These are phyloP conservation scores for Ceratobasidium sp. DNA, from an alignment of 1,284 basidiomycete species.

Conservation along the genomic window DNA sequence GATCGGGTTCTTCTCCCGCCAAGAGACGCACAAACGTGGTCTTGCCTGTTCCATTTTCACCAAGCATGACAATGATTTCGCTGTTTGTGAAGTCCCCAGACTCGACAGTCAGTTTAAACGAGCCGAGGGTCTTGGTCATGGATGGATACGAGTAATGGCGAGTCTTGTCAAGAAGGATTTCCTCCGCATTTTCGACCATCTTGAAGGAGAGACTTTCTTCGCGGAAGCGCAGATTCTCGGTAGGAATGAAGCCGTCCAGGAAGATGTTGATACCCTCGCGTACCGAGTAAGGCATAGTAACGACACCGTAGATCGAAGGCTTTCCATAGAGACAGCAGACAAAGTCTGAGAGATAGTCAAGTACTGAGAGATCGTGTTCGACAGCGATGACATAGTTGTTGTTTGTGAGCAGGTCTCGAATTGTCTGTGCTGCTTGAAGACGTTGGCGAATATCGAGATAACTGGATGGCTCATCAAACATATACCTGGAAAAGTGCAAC, in stretches of 20 bases:
- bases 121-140: constrained; percentile 94
- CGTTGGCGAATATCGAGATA: constrained; percentile 96
- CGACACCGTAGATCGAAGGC: constrained; percentile 96
- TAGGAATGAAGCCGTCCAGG: constrained; percentile 95
- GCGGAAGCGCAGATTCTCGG: constrained; percentile 97
- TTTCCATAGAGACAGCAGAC: constrained; percentile 97
- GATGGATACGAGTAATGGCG: constrained; percentile 87
- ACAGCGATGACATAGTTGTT: constrained; percentile 93
- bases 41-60: constrained; percentile 98
- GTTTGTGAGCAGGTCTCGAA: constrained; percentile 81
- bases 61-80: constrained; percentile 96
- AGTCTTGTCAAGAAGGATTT: constrained; percentile 81
- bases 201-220: constrained; percentile 94
- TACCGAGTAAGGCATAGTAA: constrained; percentile 96
- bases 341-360: constrained; percentile 97
- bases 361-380: constrained; percentile 95
- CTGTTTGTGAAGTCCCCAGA: constrained; percentile 90
- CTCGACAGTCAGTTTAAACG: constrained; percentile 92
- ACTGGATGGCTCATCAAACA: constrained; percentile 97
- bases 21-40: constrained; percentile 94
- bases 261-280: constrained; percentile 99
- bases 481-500: constrained; percentile 66
- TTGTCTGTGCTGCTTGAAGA: constrained; percentile 93
- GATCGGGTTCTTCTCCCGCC: constrained; percentile 87
- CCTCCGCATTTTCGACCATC: constrained; percentile 93